Evolutionary conservation across 2,329 filamentous ascomycete genomes (phyloP).

Genomic region (Cercospora sp.): DNA sequence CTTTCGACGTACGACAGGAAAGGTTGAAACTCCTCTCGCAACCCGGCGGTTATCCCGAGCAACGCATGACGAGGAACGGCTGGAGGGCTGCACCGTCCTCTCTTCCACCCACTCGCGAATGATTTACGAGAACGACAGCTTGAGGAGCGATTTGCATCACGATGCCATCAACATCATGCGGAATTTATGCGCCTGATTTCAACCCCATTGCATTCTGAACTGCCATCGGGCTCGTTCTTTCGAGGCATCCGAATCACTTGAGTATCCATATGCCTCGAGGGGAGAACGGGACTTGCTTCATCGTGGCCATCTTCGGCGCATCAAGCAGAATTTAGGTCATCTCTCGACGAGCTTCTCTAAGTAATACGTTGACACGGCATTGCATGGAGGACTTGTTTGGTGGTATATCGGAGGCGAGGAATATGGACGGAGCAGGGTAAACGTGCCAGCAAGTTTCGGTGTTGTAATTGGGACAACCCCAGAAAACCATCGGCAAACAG

Average conservation of each 20-base stretch:
- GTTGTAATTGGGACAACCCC: not conserved
- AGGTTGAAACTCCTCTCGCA: conserved; percentile 19
- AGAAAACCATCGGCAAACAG: not conserved
- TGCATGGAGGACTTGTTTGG: not conserved
- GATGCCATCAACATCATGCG: not conserved
- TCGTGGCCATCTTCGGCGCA: not conserved
- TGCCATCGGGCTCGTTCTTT: not conserved
- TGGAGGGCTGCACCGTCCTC: conserved; percentile 25
- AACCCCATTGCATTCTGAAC: not conserved
- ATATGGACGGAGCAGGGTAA: not conserved
- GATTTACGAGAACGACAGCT: not conserved
- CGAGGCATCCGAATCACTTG: not conserved
- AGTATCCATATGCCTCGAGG: not conserved
- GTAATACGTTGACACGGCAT: not conserved
- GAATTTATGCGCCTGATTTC: not conserved
- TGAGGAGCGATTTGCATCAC: not conserved
- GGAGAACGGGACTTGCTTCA: not conserved
- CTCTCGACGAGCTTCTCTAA: not conserved
- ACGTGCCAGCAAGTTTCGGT: not conserved
- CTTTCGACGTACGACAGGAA: conserved; percentile 34
- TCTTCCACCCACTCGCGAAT: conserved; percentile 20
- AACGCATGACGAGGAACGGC: conserved; percentile 18
- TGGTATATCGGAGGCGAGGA: not conserved
- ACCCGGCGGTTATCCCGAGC: conserved; percentile 16
- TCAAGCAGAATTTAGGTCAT: not conserved